These are phyloP conservation scores for Pistacia atlantica DNA, from an alignment of 345 rosid genomes.

Conservation along the genomic window DNA sequence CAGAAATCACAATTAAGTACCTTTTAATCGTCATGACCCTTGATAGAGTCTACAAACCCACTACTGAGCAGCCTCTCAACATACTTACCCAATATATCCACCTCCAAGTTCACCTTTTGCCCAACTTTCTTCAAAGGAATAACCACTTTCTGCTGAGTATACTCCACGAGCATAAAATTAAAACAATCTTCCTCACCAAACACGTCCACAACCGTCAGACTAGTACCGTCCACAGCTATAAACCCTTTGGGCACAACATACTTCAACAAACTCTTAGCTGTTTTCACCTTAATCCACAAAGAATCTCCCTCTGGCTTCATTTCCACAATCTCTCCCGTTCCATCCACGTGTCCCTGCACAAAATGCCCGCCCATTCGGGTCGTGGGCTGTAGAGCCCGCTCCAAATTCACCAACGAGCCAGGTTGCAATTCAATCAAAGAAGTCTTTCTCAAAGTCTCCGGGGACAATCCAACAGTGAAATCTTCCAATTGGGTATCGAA, in stretches of 20 bases:
- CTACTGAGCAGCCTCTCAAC: slow-evolving; percentile 83
- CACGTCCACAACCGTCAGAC: slow-evolving; percentile 90
- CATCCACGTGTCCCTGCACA: slow-evolving; percentile 96
- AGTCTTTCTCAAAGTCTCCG: slow-evolving; percentile 80
- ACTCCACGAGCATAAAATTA: slow-evolving; percentile 82
- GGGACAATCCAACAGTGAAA: slow-evolving; percentile 73
- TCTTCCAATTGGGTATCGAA: slow-evolving; percentile 47
- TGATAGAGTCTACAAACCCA: slow-evolving; percentile 55
- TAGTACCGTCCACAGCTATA: slow-evolving; percentile 88
- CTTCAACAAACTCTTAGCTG: slow-evolving; percentile 47
- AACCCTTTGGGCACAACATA: slow-evolving; percentile 88
- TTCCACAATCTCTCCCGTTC: slow-evolving; percentile 73
- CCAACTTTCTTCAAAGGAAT: slow-evolving; percentile 72
- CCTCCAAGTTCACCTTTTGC: slow-evolving; percentile 89
- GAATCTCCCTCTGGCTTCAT: slow-evolving; percentile 74
- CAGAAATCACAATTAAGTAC: slow-evolving; percentile 13
- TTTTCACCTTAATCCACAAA: slow-evolving; percentile 81
- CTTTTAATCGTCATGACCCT: slow-evolving; percentile 18
- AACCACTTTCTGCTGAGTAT: slow-evolving; percentile 78
- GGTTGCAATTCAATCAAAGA: slow-evolving; percentile 62
- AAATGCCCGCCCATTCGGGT: slow-evolving; percentile 91
- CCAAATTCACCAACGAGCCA: slow-evolving; percentile 82
- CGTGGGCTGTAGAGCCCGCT: slow-evolving; percentile 78
- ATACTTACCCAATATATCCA: slow-evolving; percentile 88
- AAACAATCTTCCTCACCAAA: slow-evolving; percentile 75